A percentile compares a stretch with the other conserved stretches of the same genome.
phyloP scores from a whole-genome alignment of 306 rosid species.

The Corylus americana region DNA sequence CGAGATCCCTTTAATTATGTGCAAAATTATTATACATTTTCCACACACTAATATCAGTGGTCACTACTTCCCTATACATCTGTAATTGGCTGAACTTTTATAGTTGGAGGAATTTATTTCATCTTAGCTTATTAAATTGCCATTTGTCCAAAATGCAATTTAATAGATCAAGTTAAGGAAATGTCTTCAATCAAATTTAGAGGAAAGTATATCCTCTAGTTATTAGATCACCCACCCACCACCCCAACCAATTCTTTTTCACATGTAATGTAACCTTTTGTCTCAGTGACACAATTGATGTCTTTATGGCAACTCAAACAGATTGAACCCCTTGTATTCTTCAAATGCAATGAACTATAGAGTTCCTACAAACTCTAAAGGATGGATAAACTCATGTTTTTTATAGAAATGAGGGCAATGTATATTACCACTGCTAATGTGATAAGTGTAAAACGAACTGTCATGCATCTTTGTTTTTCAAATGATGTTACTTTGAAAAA shows the following conservation, averaged over 20 bases:
- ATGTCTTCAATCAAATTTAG: too few species aligned
- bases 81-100: not conserved
- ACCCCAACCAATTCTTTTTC: not conserved
- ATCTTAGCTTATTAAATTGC: too few species aligned
- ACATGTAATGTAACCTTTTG: not conserved
- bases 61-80: not conserved
- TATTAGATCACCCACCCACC: not conserved
- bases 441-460: too few species aligned
- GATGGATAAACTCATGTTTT: not conserved
- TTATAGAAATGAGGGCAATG: too few species aligned
- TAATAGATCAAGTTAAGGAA: too few species aligned
- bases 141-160: too few species aligned
- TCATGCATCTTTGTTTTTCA: too few species aligned
- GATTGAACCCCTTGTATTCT: not conserved
- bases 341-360: not conserved
- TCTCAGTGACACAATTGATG: not conserved
- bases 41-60: not conserved
- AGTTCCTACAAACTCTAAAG: not conserved
- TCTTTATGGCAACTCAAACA: not conserved
- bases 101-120: not conserved
- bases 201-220: not conserved
- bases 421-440: too few species aligned
- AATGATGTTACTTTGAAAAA: not conserved
- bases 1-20: too few species aligned
- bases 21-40: not conserved